These are phyloP conservation scores for Suillus ampliporus DNA, from an alignment of 768 basidiomycete genomes.

Conservation along the genomic window DNA sequence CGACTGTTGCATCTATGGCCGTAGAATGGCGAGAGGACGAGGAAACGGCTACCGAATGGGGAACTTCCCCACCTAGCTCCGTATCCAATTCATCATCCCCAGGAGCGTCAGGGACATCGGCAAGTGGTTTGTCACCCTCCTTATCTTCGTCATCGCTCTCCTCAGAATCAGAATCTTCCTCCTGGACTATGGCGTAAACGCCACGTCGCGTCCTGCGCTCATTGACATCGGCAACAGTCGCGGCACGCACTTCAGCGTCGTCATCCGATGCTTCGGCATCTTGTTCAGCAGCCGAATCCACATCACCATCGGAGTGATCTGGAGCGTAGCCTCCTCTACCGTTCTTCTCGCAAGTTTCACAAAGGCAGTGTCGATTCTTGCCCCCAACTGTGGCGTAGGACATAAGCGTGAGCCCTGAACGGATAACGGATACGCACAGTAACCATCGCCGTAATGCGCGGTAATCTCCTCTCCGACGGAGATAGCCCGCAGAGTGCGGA, in stretches of 20 bases:
- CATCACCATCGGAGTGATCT: constrained; percentile 58
- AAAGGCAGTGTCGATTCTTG: constrained; percentile 78
- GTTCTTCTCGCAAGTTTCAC: constrained; percentile 84
- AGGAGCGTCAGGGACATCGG: constrained; percentile 48
- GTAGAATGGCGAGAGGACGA: constrained; percentile 33
- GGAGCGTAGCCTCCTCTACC: constrained; percentile 73
- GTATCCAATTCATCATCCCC: constrained; percentile 54
- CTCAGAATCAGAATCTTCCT: constrained; percentile 64
- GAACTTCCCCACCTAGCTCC: constrained; percentile 45
- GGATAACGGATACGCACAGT: constrained; percentile 63
- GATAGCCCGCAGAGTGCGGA: constrained; percentile 81
- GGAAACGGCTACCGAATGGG: constrained; percentile 21
- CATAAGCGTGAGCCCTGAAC: constrained; percentile 25
- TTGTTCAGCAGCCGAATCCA: constrained; percentile 50
- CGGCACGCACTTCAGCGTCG: constrained; percentile 52
- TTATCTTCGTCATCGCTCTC: constrained; percentile 56
- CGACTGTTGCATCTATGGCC: constrained; percentile 28
- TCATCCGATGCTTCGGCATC: constrained; percentile 46
- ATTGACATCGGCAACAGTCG: constrained; percentile 65
- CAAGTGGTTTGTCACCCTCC: constrained; percentile 53
- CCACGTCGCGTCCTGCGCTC: constrained; percentile 83
- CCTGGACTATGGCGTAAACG: constrained; percentile 74
- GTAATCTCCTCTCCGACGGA: constrained; percentile 85
- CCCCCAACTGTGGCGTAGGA: constrained; percentile 55
- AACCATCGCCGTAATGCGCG: constrained; percentile 89